Percentiles rank a stretch among this genome's conserved stretches.
Conservation (phyloP, 345 rosid genomes). For the Eucalyptus marginata region DNA sequence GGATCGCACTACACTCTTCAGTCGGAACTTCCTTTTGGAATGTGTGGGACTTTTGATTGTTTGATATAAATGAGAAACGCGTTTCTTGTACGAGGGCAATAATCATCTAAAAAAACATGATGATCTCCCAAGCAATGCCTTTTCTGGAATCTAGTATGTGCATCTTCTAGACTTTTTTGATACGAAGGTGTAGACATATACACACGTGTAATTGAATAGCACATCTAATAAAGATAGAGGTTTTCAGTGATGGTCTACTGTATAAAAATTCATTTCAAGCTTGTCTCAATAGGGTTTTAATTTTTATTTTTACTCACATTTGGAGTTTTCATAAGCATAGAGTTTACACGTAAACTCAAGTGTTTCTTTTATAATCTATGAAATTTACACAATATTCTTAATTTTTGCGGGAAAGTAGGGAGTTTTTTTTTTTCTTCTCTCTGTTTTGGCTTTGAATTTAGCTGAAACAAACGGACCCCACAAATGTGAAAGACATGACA, state of each 20-base stretch:
- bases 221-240: neutral
- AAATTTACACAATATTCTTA: neutral
- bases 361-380: neutral
- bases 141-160: neutral
- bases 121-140: neutral
- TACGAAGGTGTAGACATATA: neutral
- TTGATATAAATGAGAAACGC: neutral
- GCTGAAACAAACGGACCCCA: neutral
- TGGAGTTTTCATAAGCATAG: neutral
- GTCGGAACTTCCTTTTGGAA: neutral
- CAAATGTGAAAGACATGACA: neutral
- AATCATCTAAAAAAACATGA: neutral
- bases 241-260: neutral
- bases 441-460: neutral
- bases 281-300: neutral
- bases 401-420: neutral
- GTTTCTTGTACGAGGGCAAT: neutral
- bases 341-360: neutral
- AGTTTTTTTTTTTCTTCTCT: neutral
- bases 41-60: neutral
- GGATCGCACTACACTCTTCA: neutral
- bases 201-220: neutral
- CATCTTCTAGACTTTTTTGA: neutral
- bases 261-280: neutral
- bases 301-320: neutral